A percentile compares a stretch with the other conserved stretches of the same genome.
These are phyloP conservation scores for Pythium coloratum DNA, from an alignment of 352 stramenopile genomes.

Conservation along the genomic window DNA sequence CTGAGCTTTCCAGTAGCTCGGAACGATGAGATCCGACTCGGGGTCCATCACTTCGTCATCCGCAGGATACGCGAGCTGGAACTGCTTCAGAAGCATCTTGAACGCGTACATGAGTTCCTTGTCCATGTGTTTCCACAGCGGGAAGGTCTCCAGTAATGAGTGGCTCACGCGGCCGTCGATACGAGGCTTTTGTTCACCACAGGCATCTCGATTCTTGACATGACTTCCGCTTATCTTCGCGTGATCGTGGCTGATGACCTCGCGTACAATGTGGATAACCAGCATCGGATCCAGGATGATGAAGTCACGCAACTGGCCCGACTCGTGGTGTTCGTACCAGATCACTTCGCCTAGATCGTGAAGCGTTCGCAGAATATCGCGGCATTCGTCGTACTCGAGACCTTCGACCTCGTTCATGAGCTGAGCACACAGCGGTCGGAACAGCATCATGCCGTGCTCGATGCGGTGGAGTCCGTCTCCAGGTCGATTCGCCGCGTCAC, in stretches of 20 bases:
- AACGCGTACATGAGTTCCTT: constrained; percentile 26
- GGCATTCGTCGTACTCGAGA: constrained; percentile 10
- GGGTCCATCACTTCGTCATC: constrained; percentile 17
- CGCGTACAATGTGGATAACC: constrained; percentile 21
- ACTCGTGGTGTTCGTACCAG: constrained; percentile 17
- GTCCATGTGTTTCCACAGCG: constrained; percentile 24
- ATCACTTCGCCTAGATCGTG: constrained; percentile 23
- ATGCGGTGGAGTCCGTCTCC: background rate
- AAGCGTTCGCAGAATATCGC: constrained; percentile 7
- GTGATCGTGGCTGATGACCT: background rate
- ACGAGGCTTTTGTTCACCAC: background rate
- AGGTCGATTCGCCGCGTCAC: background rate
- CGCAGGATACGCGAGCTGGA: constrained; percentile 23
- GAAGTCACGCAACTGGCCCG: background rate
- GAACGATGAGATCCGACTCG: constrained; percentile 23
- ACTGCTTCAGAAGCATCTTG: constrained; percentile 30
- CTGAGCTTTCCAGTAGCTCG: constrained; percentile 8
- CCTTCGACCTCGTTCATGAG: constrained; percentile 12
- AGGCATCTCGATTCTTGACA: background rate
- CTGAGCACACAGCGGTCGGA: background rate
- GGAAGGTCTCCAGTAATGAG: background rate
- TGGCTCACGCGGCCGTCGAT: background rate
- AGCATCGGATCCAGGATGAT: constrained; percentile 28
- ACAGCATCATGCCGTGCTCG: constrained; percentile 2
- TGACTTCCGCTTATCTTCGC: background rate